Evolutionary conservation across 352 stramenopile species (phyloP).

Genomic region (Globisporangium nunn): DNA sequence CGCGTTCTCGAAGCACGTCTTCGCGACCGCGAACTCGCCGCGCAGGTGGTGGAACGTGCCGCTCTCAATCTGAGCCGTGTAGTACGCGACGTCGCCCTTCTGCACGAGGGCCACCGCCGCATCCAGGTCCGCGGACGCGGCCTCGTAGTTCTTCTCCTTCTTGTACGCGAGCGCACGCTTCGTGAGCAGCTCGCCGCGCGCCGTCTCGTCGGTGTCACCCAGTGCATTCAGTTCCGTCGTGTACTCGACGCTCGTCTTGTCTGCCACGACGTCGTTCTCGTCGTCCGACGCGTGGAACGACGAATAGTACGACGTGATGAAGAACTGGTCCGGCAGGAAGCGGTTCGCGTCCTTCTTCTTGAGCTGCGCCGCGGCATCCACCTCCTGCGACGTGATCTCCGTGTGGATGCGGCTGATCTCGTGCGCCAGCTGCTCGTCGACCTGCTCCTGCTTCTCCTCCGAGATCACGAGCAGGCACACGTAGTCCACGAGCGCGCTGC

Average conservation of each 20-base stretch:
- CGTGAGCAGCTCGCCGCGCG: conserved; percentile 47
- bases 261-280: conserved; percentile 52
- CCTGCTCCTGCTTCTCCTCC: conserved; percentile 67
- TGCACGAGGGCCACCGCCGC: conserved; percentile 41
- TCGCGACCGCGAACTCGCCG: conserved; percentile 61
- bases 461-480: conserved; percentile 74
- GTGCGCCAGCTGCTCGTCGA: conserved; percentile 57
- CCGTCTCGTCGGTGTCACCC: conserved; percentile 19
- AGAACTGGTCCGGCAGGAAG: conserved; percentile 73
- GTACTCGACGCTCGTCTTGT: conserved; percentile 55
- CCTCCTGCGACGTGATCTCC: conserved; percentile 60
- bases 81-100: conserved; percentile 45
- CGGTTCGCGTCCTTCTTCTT: conserved; percentile 53
- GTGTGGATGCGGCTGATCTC: conserved; percentile 78
- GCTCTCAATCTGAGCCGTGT: conserved; percentile 72
- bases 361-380: conserved; percentile 37
- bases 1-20: conserved; percentile 60
- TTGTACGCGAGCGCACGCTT: conserved; percentile 61
- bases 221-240: conserved; percentile 40
- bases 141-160: conserved; percentile 60
- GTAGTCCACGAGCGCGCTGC: conserved; percentile 69
- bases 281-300: conserved; percentile 78
- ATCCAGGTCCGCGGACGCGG: conserved; percentile 51
- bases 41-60: conserved; percentile 73
- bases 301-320: conserved; percentile 84